Percentiles rank a stretch among this genome's conserved stretches.
phyloP scores from a whole-genome alignment of 306 rosid genomes.

The Prunus campanulata region DNA sequence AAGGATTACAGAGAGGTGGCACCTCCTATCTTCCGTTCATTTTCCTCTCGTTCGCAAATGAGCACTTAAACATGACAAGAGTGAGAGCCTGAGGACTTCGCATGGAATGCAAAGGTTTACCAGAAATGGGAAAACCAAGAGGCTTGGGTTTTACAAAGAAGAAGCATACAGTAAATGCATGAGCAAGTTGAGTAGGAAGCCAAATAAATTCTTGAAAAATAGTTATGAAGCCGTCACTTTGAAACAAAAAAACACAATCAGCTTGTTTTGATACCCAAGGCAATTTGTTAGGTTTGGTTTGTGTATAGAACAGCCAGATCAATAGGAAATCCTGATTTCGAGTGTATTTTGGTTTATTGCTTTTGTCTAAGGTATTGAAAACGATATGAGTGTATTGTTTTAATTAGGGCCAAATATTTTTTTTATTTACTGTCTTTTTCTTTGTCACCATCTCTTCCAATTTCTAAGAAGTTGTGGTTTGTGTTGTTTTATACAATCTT shows the following conservation, averaged over 20 bases:
- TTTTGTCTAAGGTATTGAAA: not conserved
- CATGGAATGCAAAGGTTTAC: not conserved
- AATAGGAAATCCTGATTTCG: not conserved
- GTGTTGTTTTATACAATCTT: not conserved
- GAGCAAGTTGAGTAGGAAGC: constrained; percentile 5
- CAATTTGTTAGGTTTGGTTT: constrained; percentile 22
- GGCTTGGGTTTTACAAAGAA: not conserved
- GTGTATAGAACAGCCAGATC: constrained; percentile 21
- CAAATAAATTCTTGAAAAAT: not conserved
- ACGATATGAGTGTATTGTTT: not conserved
- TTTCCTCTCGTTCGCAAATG: constrained; percentile 54
- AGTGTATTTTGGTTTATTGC: not conserved
- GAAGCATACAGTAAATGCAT: not conserved
- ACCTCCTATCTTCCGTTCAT: constrained; percentile 54
- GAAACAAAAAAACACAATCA: not conserved
- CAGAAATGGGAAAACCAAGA: not conserved
- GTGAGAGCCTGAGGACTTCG: constrained; percentile 17
- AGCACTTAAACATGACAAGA: constrained; percentile 32
- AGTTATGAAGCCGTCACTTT: not conserved
- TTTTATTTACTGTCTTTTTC: not conserved
- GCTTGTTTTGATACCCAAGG: not conserved
- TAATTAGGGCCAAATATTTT: not conserved
- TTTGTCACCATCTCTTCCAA: not conserved
- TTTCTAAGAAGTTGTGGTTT: not conserved
- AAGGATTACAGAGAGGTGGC: constrained; percentile 67